Evolutionary conservation across 495 filamentous ascomycete genomes (phyloP).

Genomic region (Penicillium taxi): DNA sequence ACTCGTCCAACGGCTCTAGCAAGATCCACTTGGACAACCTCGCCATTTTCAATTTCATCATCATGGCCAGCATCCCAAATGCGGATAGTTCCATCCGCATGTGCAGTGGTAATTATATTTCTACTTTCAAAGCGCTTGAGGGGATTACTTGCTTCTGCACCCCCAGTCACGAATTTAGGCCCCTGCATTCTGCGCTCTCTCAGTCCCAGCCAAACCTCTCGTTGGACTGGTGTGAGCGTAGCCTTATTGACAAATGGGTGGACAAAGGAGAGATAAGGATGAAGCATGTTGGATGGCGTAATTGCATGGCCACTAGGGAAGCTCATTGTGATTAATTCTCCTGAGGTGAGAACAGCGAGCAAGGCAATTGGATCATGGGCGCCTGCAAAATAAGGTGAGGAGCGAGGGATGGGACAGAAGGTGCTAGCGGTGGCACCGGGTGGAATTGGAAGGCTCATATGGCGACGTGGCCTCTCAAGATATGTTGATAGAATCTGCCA

Average conservation of each 20-base stretch:
- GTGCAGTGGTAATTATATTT: slow-evolving; percentile 72
- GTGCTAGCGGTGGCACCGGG: slow-evolving; percentile 70
- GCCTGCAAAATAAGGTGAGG: slow-evolving; percentile 77
- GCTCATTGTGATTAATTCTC: slow-evolving; percentile 78
- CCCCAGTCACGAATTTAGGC: slow-evolving; percentile 67
- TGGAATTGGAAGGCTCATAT: slow-evolving; percentile 66
- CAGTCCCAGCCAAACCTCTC: slow-evolving; percentile 84
- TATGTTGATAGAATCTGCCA: slow-evolving; percentile 75
- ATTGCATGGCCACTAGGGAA: slow-evolving; percentile 90
- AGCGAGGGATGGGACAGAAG: slow-evolving; percentile 73
- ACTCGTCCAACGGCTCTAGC: slow-evolving; percentile 71
- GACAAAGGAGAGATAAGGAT: slow-evolving; percentile 71
- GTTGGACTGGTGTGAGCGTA: slow-evolving; percentile 57
- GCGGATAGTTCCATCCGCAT: slow-evolving; percentile 78
- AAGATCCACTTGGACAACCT: slow-evolving; percentile 76
- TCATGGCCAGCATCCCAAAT: slow-evolving; percentile 86
- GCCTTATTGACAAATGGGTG: slow-evolving; percentile 78
- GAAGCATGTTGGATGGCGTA: slow-evolving; percentile 81
- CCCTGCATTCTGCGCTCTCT: slow-evolving; percentile 65
- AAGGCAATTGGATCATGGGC: slow-evolving; percentile 83
- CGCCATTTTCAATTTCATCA: slow-evolving; percentile 86
- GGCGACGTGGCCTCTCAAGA: slow-evolving; percentile 61
- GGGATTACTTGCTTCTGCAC: slow-evolving; percentile 56
- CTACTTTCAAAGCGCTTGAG: slow-evolving; percentile 70
- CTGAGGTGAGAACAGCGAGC: slow-evolving; percentile 69